Conservation (phyloP, 805 yeast species). For the Grigorovia jiainica region DNA sequence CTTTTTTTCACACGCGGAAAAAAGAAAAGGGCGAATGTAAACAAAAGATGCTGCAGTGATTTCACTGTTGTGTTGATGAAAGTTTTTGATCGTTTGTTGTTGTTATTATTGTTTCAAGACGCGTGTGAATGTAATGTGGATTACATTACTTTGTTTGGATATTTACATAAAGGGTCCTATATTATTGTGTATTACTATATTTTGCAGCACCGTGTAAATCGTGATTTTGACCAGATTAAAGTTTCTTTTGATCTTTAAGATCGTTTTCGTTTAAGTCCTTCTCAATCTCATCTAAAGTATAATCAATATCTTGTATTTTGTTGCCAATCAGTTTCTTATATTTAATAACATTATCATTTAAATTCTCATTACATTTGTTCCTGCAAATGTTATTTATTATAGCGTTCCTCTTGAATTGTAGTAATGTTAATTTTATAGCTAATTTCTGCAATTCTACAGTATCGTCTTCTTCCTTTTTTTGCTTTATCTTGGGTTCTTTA, state of each 20-base stretch:
- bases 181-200: too few relatives aligned
- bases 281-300: constrained; percentile 72
- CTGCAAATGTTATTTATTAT: constrained; percentile 41
- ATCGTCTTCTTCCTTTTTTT: neutral
- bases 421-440: constrained; percentile 37
- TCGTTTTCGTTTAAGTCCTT: constrained; percentile 26
- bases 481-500: neutral
- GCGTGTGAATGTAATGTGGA: too few relatives aligned
- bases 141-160: too few relatives aligned
- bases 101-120: too few relatives aligned
- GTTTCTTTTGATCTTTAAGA: too few relatives aligned
- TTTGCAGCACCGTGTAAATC: too few relatives aligned
- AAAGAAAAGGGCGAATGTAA: too few relatives aligned
- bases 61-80: too few relatives aligned
- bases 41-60: neutral
- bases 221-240: too few relatives aligned
- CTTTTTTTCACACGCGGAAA: neutral
- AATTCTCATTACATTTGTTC: constrained; percentile 36
- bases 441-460: constrained; percentile 7
- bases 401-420: constrained; percentile 42
- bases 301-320: constrained; percentile 69
- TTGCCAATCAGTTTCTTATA: constrained; percentile 75
- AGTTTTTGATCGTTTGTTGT: too few relatives aligned
- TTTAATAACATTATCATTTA: constrained; percentile 55
- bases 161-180: too few relatives aligned